Evolutionary conservation across 2,329 filamentous ascomycete species (phyloP), one percentile per base, ranked within the genome.

Genomic region (Fusarium lyarnte): DNA sequence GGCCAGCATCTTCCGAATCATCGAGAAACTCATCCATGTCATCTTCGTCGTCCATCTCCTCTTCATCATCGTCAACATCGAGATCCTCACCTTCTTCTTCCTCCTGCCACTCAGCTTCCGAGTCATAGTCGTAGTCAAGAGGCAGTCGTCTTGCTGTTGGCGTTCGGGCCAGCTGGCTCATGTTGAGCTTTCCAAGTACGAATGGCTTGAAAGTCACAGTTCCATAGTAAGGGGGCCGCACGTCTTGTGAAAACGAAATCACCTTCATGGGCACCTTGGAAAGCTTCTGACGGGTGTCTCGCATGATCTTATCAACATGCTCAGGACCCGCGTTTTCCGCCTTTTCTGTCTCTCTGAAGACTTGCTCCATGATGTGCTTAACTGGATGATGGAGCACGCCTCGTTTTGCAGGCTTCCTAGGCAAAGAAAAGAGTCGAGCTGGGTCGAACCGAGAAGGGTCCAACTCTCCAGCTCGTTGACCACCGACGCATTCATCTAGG

Each of bases 11-110:
- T 58, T 97, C 93, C 10, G 93, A 93, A 76, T 97, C 94, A 74
- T 97, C 95, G 4, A 98, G 85, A 78, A 98, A 98, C 23, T 91
- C 95, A 8, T 94, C 93, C 91, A 97, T 92, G 66, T 97, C 94
- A 21, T 93, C 92, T n/a, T 90, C 92, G 62, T 92, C 92, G 63
- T 93, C 92, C 1, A 85, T 72, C n/a, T 88, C 95, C 85, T 87
- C 94, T 83, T 88, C 88, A 33, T 87, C 87, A 13, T 92, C 91
- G 25, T 92, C 91, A 31, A 91, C 85, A 5, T 91, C 87, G 19
- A 93, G 87, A 54, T 92, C 90, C 46, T 93, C 92, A 31, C 92
- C 92, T 63, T 84, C 89, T 68, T 91, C 88, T 64, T 94, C 93
- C 77, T 94, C 93, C 78, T 94, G 92, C 93, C 93, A 97, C 79